Percentiles rank a stretch among this genome's conserved stretches.
Evolutionary conservation across 2,329 filamentous ascomycete genomes (phyloP).

Genomic region (Dryadomyces quercivorus): DNA sequence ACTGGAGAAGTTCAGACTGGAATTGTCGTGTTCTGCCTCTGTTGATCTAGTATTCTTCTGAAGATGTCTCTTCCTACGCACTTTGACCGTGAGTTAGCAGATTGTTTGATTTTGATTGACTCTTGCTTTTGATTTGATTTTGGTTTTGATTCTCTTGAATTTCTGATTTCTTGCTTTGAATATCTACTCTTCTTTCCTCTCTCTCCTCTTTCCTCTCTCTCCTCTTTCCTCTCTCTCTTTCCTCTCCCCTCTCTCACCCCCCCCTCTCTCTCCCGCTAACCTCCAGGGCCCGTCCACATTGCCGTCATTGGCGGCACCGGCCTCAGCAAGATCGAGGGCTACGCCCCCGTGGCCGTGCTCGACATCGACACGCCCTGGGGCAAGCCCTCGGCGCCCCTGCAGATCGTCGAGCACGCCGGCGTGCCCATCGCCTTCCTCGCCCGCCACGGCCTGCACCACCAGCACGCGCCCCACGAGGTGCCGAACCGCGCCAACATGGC

Average conservation of each 20-base stretch:
- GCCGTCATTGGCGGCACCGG: conserved; percentile 91
- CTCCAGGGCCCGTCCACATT: conserved; percentile 58
- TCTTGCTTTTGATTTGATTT: too few relatives aligned
- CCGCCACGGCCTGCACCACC: conserved; percentile 80
- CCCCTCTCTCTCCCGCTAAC: background rate
- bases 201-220: background rate
- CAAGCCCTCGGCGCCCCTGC: conserved; percentile 59
- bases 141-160: background rate
- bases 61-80: conserved; percentile 10
- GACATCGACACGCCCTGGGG: conserved; percentile 82
- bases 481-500: conserved; percentile 91
- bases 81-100: conserved; percentile 9
- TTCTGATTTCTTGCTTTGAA: too few relatives aligned
- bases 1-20: too few relatives aligned
- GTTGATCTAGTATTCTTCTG: background rate
- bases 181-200: background rate
- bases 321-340: conserved; percentile 75
- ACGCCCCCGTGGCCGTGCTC: conserved; percentile 70
- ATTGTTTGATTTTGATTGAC: too few relatives aligned
- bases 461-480: conserved; percentile 90
- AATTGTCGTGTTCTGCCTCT: background rate
- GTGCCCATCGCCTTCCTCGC: conserved; percentile 84
- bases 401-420: conserved; percentile 77
- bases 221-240: background rate
- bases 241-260: background rate